These are phyloP conservation scores for Chrysosporium keratinophilum DNA, from an alignment of 2,329 filamentous ascomycete genomes.

Conservation along the genomic window DNA sequence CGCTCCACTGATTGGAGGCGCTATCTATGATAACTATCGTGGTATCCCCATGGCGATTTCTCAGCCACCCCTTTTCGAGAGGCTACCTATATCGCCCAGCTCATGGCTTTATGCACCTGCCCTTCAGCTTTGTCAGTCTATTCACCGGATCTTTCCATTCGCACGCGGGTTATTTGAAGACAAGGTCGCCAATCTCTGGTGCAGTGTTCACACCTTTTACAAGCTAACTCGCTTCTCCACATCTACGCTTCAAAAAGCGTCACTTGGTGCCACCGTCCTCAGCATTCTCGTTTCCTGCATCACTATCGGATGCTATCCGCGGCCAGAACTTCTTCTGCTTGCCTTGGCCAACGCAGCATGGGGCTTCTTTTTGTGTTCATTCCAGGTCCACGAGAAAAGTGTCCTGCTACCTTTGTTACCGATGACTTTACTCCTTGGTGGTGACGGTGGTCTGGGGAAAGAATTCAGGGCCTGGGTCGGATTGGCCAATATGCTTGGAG, in stretches of 20 bases:
- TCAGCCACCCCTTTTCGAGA: constrained; percentile 50
- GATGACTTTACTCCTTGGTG: constrained; percentile 78
- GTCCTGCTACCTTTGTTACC: constrained; percentile 84
- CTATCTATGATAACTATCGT: constrained; percentile 56
- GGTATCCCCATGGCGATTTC: constrained; percentile 53
- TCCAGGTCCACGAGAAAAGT: constrained; percentile 97
- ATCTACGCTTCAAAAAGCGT: constrained; percentile 61
- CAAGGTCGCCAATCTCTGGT: constrained; percentile 99
- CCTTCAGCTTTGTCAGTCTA: constrained; percentile 68
- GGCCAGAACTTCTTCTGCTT: constrained; percentile 64
- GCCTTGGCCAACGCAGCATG: constrained; percentile 77
- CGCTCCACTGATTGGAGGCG: constrained; percentile 62
- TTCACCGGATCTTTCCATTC: constrained; percentile 94
- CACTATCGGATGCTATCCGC: constrained; percentile 67
- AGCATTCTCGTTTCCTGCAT: constrained; percentile 70
- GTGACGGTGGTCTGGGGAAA: constrained; percentile 64
- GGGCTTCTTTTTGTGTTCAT: constrained; percentile 96
- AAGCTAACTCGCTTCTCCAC: constrained; percentile 70
- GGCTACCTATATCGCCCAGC: constrained; percentile 50
- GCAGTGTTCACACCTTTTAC: constrained; percentile 77
- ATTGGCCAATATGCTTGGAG: constrained; percentile 82
- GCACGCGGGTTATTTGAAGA: constrained; percentile 94
- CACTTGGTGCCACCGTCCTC: constrained; percentile 61
- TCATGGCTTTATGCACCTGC: constrained; percentile 64
- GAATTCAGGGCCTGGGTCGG: constrained; percentile 80